Evolutionary conservation across 2,329 filamentous ascomycete species (phyloP), one percentile per base, ranked within the genome.

Genomic region (Fusarium sulawesiense): DNA sequence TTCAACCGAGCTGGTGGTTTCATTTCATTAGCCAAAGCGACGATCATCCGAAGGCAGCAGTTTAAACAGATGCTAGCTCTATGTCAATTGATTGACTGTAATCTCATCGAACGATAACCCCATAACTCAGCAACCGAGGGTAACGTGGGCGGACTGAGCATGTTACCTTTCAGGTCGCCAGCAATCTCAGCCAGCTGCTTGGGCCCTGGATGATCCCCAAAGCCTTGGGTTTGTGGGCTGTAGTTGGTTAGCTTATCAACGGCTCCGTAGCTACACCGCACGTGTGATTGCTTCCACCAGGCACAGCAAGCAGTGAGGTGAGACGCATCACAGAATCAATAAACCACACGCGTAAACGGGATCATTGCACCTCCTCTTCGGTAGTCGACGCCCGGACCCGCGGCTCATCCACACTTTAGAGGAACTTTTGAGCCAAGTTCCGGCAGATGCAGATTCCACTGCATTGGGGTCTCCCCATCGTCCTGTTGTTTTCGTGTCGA

Each of bases 1-100:
- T 44, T 63, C 56, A 55, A 68, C 67, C 62, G 62, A 70, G 30
- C 62, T 70, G 66, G 49, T 70, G 66, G 67, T 70, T 70, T 70
- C 66, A 70, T 57, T 50, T 61, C 37, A 50, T 55, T 42, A 63
- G 53, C 34, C 50, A 53, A 32, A 44, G 48, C 47, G 67, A 67
- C 64, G 62, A 69, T 70, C 66, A 63, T 63, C 47, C 44, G 29
- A 63, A 49, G 51, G 56, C 63, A 70, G 66, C 61, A 63, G 37
- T 51, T 48, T 62, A 58, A 34, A 40, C 32, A 46, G 44, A 48
- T 41, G 34, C 46, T 54, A 45, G 67, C 40, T 56, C 47, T 29
- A 34, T 37, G 34, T 40, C 46, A 45, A 67, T 45, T 40, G 34
- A 55, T 56, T 66, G 42, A 61, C 29, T 66, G 32, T 32, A 29